phyloP scores from a whole-genome alignment of 495 filamentous ascomycete genomes.

The Aspergillus nanangensis region DNA sequence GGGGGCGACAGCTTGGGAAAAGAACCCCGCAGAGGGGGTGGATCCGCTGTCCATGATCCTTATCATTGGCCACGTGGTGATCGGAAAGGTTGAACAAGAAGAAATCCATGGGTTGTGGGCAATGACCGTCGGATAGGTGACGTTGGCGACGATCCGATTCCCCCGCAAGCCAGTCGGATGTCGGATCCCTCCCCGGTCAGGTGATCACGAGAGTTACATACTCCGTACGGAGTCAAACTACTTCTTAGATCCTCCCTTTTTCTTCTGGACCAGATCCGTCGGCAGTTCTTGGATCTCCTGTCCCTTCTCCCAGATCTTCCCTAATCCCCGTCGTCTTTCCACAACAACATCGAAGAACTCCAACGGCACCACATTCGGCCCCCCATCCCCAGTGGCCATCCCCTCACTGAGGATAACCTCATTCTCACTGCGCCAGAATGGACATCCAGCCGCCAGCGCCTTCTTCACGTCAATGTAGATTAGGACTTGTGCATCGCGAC shows the following conservation, averaged over 20 bases:
- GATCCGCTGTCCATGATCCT: too few relatives aligned
- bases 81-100: too few relatives aligned
- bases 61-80: too few relatives aligned
- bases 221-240: neutral
- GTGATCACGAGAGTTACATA: neutral
- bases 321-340: constrained; percentile 53
- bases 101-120: neutral
- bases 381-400: constrained; percentile 16
- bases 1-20: too few relatives aligned
- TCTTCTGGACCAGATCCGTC: constrained; percentile 22
- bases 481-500: constrained; percentile 69
- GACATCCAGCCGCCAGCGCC: constrained; percentile 57
- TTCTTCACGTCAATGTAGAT: constrained; percentile 72
- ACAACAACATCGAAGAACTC: constrained; percentile 49
- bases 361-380: constrained; percentile 31
- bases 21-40: neutral
- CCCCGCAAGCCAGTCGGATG: constrained; percentile 5
- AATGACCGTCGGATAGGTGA: neutral
- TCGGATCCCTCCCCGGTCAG: neutral
- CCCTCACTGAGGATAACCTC: constrained; percentile 60
- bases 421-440: constrained; percentile 89
- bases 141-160: constrained; percentile 5
- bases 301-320: constrained; percentile 63
- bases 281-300: constrained; percentile 51
- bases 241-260: neutral